Evolutionary conservation across 257 asterid genomes (phyloP).

Genomic region (Jacaranda copaia): DNA sequence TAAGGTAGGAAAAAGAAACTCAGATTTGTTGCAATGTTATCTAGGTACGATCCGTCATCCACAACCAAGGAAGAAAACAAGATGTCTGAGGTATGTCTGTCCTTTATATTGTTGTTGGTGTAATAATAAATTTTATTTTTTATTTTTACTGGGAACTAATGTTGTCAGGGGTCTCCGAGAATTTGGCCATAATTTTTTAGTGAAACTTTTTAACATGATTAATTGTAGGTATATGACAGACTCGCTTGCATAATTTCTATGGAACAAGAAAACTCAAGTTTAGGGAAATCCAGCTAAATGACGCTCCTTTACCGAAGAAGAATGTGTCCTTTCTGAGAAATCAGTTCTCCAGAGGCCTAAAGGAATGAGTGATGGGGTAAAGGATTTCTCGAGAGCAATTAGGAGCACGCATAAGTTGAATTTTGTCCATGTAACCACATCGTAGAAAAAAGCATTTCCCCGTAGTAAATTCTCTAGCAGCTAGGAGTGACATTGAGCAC

Average conservation of each 20-base stretch:
- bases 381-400: neutral
- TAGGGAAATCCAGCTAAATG: slow-evolving; percentile 46
- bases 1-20: neutral
- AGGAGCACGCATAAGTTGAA: neutral
- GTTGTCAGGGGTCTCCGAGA: too few species aligned
- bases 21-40: slow-evolving; percentile 17
- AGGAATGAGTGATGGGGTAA: neutral
- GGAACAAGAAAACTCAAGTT: slow-evolving; percentile 80
- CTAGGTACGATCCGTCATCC: slow-evolving; percentile 79
- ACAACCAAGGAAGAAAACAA: slow-evolving; percentile 43
- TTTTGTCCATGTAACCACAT: too few species aligned
- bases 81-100: slow-evolving; percentile 63
- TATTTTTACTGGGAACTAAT: too few species aligned
- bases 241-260: slow-evolving; percentile 75
- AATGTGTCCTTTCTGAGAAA: too few species aligned
- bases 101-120: slow-evolving; percentile 1
- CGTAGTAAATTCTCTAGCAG: too few species aligned
- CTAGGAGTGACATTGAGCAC: too few species aligned
- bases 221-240: slow-evolving; percentile 71
- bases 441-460: too few species aligned
- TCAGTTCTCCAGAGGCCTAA: too few species aligned
- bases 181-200: too few species aligned
- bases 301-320: neutral
- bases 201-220: neutral
- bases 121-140: neutral